These are phyloP conservation scores for Samsoniella hepiali DNA, from an alignment of 2,329 filamentous ascomycete genomes.

Conservation along the genomic window DNA sequence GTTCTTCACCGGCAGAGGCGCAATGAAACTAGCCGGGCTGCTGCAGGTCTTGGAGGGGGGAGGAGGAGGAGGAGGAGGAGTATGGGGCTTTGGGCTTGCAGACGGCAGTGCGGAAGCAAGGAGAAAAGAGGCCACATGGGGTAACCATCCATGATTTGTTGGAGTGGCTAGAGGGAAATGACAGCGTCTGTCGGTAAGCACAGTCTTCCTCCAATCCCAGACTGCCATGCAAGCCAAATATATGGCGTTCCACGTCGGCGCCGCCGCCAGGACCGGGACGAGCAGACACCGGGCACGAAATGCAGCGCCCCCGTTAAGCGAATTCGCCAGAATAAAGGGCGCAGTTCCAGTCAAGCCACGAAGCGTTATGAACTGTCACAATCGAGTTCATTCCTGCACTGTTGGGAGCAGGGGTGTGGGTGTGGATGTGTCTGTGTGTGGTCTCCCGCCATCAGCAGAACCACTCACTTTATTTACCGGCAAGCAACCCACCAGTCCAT, in stretches of 20 bases:
- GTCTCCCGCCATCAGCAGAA: background rate
- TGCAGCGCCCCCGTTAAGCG: background rate
- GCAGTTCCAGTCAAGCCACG: background rate
- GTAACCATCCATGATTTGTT: no score
- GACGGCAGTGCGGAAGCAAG: background rate
- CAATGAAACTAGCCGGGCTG: background rate
- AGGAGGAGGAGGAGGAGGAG: background rate
- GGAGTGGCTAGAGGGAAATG: background rate
- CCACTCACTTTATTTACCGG: background rate
- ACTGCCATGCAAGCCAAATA: background rate
- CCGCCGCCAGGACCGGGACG: background rate
- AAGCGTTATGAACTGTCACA: background rate
- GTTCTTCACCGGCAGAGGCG: background rate
- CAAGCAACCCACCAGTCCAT: background rate
- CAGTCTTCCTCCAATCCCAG: no score
- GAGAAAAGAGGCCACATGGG: conserved; percentile 5
- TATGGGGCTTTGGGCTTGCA: conserved; percentile 3
- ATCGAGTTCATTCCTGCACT: background rate
- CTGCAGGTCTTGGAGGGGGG: background rate
- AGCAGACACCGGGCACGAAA: background rate
- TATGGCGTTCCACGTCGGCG: background rate
- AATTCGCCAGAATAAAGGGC: background rate
- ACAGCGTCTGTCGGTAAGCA: background rate
- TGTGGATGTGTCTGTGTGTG: background rate
- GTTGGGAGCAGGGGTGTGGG: background rate